Evolutionary conservation across 2,329 filamentous ascomycete genomes (phyloP), one percentile per base, ranked within the genome.

Genomic region (Pseudopyricularia javanii): DNA sequence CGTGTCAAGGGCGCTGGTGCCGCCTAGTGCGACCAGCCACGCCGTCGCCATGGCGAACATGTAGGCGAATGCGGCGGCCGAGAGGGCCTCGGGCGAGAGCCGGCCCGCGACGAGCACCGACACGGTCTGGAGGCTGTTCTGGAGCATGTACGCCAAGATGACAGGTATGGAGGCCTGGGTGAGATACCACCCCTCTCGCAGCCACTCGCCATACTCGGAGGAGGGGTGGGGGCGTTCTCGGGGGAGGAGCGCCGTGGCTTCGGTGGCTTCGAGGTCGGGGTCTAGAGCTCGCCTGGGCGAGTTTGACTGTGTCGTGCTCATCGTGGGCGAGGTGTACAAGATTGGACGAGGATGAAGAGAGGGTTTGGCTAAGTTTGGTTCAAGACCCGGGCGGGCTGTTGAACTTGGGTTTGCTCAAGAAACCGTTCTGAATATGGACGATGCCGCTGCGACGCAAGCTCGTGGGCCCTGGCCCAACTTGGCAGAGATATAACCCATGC

Each of bases 31-130:
- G 55, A 95, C 86, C 35, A 95, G 76, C 88, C 89, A 94, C 0
- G 83, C 89, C 1, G 88, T 89, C 22, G 86, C 83, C 86, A 91
- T 90, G 53, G 89, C 89, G 60, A 95, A 95, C 89, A 95, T 95
- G 71, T 93, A 91, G 2, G 86, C 87, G 62, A 95, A 95, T 0
- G 89, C 88, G 1, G 88, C 85, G 0, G 85, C 87, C 0, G 89
- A 87, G 7, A 95, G 71, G 2, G 88, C 82, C 65, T 93, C 85
- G 1, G 89, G 84, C 0, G 86, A 91, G 0, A 89, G 71, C 3
- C 87, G 82, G 9, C 89, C 89, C 3, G 88, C 88, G 35, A 95
- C 83, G 47, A 95, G 70, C 4, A 95, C 86, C 0, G 88, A 93
- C 1, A 86, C 64, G 0, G 89, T 94, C 63, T 95, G 89, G 0